These are phyloP conservation scores for Aspergillus affinis DNA, from an alignment of 495 filamentous ascomycete genomes.

Conservation along the genomic window DNA sequence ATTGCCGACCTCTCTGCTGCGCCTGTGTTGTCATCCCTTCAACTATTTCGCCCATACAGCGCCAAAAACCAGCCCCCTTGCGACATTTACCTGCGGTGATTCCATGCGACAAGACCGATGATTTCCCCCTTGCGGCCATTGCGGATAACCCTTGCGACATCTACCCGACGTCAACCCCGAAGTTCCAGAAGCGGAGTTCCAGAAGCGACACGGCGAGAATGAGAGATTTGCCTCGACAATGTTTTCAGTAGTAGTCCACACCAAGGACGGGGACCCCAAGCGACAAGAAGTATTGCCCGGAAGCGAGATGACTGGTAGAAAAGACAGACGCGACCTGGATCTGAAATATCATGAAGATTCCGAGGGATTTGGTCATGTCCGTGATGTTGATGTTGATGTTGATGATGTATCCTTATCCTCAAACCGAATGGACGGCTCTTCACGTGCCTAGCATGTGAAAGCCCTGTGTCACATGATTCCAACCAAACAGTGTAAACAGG, in stretches of 20 bases:
- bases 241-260: neutral
- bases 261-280: neutral
- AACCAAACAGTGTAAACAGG: neutral
- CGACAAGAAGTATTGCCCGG: neutral
- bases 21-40: neutral
- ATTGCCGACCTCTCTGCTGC: conserved; percentile 3
- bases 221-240: neutral
- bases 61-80: conserved; percentile 2
- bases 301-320: neutral
- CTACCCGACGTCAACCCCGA: no score
- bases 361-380: no score
- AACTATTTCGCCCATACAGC: neutral
- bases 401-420: no score
- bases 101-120: neutral
- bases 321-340: neutral
- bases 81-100: neutral
- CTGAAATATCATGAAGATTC: no score
- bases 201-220: neutral
- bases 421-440: no score
- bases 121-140: neutral
- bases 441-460: neutral
- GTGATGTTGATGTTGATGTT: no score
- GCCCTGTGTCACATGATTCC: neutral
- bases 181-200: neutral
- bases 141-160: neutral